These are phyloP conservation scores for Fusarium humuli DNA, from an alignment of 2,329 filamentous ascomycete genomes.

Conservation along the genomic window DNA sequence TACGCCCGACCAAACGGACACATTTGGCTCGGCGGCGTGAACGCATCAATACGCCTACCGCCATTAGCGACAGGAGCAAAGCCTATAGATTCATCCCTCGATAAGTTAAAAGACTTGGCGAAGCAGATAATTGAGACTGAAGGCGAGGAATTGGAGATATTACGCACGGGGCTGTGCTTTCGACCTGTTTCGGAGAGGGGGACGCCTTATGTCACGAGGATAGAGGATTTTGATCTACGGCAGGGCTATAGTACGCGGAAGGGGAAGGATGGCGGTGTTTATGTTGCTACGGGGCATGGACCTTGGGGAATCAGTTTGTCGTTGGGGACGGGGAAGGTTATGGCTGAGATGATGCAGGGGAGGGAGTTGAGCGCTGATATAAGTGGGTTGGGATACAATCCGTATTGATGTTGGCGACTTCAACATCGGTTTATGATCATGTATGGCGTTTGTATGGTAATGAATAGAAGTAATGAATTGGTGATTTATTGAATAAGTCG, in stretches of 20 bases:
- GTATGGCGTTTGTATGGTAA: neutral
- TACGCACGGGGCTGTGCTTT: constrained; percentile 77
- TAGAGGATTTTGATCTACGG: constrained; percentile 69
- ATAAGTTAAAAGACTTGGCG: constrained; percentile 62
- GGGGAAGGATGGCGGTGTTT: constrained; percentile 70
- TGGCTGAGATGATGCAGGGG: constrained; percentile 77
- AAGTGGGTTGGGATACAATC: constrained; percentile 35
- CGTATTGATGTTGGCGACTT: neutral
- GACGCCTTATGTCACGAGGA: constrained; percentile 69
- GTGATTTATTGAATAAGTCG: constrained; percentile 22
- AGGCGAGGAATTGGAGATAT: constrained; percentile 64
- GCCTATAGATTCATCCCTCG: constrained; percentile 52
- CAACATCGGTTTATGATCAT: neutral
- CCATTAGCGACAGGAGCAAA: constrained; percentile 45
- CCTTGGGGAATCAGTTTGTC: constrained; percentile 77
- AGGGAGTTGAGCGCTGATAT: constrained; percentile 69
- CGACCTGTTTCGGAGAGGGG: constrained; percentile 75
- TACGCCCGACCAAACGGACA: constrained; percentile 75
- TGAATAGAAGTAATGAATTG: neutral
- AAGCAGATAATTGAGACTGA: constrained; percentile 61
- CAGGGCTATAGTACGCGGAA: constrained; percentile 55
- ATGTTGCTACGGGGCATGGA: constrained; percentile 77
- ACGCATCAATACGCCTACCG: constrained; percentile 72
- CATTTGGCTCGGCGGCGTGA: constrained; percentile 80
- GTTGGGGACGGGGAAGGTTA: constrained; percentile 76